phyloP scores from a whole-genome alignment of 345 rosid species.

The Rhodamnia argentea region DNA sequence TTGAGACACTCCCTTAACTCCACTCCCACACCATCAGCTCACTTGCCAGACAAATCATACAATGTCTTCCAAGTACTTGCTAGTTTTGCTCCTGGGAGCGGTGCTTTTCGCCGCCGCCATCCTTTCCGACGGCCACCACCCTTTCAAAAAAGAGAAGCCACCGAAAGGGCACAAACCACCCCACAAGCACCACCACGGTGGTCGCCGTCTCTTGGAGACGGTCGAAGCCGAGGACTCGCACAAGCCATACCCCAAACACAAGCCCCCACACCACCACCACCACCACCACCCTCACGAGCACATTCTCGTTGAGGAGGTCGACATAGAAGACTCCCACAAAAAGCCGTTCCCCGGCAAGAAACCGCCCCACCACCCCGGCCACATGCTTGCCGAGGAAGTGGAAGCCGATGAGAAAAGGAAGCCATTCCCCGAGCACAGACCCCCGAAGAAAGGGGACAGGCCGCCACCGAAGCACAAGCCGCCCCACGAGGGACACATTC shows the following conservation, averaged over 20 bases:
- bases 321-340: neutral
- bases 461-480: neutral
- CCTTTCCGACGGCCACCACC: neutral
- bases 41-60: neutral
- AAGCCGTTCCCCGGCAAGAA: neutral
- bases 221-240: neutral
- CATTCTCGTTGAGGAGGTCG: neutral
- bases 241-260: slow-evolving; percentile 6
- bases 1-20: neutral
- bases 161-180: neutral
- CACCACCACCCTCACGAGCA: neutral
- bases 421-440: neutral
- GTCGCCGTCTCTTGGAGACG: neutral
- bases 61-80: neutral
- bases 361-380: neutral
- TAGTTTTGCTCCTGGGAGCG: neutral
- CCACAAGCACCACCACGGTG: slow-evolving; percentile 1
- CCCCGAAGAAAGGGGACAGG: neutral
- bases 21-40: neutral
- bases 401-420: neutral
- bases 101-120: neutral
- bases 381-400: neutral
- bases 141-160: neutral
- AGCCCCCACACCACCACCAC: slow-evolving; percentile 2
- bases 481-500: neutral